Evolutionary conservation across 257 asterid genomes (phyloP).

Genomic region (Nicotiana undulata): DNA sequence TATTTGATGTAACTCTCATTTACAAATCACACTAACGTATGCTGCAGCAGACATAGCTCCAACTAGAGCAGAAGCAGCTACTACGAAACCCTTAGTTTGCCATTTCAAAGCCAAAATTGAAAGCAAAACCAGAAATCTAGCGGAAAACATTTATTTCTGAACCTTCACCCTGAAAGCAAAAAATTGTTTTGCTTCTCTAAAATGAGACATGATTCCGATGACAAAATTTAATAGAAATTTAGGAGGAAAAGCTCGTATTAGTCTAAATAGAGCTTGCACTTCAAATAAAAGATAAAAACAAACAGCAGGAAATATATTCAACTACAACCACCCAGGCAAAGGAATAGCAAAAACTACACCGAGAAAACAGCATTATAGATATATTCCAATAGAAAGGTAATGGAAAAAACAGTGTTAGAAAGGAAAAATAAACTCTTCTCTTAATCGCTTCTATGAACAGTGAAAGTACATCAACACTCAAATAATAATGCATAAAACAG

Average conservation of each 20-base stretch:
- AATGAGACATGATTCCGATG: neutral
- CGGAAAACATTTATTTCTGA: too few species aligned
- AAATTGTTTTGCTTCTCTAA: neutral
- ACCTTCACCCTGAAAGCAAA: neutral
- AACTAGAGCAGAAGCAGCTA: neutral
- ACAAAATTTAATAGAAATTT: too few species aligned
- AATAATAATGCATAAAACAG: neutral
- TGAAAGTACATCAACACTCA: neutral
- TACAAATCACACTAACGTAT: neutral
- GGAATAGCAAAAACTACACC: neutral
- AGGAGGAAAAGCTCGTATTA: neutral
- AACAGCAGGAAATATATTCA: neutral
- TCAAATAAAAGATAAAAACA: neutral
- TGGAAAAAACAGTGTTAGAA: neutral
- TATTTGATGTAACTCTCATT: neutral
- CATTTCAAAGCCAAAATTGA: conserved; percentile 1
- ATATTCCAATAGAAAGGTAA: neutral
- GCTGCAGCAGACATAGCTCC: neutral
- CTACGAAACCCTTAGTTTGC: neutral
- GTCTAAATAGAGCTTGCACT: neutral
- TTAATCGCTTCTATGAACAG: neutral
- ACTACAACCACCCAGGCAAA: too few species aligned
- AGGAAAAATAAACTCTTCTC: neutral
- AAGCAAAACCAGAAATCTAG: neutral
- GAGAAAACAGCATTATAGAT: neutral